Conservation (phyloP, 495 filamentous ascomycete genomes). For the Penicillium ucsense region DNA sequence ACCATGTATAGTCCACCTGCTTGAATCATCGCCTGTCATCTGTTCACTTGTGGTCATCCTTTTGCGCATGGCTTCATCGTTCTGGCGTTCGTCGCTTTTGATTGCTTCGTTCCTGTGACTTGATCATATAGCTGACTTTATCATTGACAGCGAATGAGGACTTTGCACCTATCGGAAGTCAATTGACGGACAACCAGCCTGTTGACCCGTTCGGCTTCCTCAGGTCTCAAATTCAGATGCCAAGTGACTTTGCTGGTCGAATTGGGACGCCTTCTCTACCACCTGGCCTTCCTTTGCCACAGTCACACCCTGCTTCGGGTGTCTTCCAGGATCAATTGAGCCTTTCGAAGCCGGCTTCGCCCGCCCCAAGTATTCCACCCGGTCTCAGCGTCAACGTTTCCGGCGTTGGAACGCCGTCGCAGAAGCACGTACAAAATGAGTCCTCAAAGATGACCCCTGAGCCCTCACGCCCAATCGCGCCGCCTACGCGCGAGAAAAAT, state of each 20-base stretch:
- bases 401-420: conserved; percentile 21
- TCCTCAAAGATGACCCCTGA: conserved; percentile 18
- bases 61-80: not conserved
- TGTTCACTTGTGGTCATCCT: not conserved
- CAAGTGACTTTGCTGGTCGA: conserved; percentile 26
- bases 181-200: conserved; percentile 25
- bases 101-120: not conserved
- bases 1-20: conserved; percentile 6
- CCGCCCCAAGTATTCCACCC: conserved; percentile 23
- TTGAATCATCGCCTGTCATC: not conserved
- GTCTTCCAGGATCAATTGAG: conserved; percentile 27
- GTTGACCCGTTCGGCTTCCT: conserved; percentile 38
- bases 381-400: conserved; percentile 19
- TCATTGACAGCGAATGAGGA: conserved; percentile 36
- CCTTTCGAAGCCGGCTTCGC: conserved; percentile 25
- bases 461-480: not conserved
- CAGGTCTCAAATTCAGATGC: conserved; percentile 32
- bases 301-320: conserved; percentile 39
- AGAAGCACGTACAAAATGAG: conserved; percentile 2
- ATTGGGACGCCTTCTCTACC: conserved; percentile 52
- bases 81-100: not conserved
- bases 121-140: not conserved
- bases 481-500: conserved; percentile 22
- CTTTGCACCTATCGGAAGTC: conserved; percentile 40
- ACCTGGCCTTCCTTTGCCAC: conserved; percentile 54